Conservation (phyloP, 371 early-diverging fungal species). For the Mucor circinelloides region DNA sequence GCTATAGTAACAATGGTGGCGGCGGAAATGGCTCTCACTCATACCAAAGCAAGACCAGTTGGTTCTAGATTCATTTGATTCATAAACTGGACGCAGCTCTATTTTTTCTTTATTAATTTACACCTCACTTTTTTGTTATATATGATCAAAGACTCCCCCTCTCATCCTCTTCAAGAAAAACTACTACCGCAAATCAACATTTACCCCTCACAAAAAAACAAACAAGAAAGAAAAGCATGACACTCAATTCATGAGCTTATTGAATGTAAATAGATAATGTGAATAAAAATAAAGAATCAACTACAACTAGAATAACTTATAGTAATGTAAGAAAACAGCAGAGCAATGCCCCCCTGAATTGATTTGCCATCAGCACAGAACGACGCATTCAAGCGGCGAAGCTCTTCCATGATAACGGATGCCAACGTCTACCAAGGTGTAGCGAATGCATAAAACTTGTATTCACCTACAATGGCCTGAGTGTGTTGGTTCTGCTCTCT, state of each 20-base stretch:
- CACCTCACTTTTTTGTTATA: background rate
- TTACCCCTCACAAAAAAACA: background rate
- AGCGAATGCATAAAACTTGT: too few species aligned
- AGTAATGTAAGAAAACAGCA: background rate
- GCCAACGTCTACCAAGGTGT: too few species aligned
- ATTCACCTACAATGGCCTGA: too few species aligned
- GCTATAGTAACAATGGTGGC: slow-evolving; percentile 22
- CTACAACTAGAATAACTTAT: background rate
- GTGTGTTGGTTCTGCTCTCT: too few species aligned
- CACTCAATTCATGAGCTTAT: background rate
- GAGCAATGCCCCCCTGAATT: too few species aligned
- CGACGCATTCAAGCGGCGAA: background rate
- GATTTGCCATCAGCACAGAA: too few species aligned
- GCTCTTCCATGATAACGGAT: too few species aligned
- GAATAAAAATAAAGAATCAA: slow-evolving; percentile 1
- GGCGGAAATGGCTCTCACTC: slow-evolving; percentile 14
- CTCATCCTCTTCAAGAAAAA: background rate
- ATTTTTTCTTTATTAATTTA: background rate
- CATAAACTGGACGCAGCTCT: background rate
- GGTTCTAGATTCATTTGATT: slow-evolving; percentile 57
- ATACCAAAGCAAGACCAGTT: slow-evolving; percentile 63
- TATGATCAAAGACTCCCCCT: background rate
- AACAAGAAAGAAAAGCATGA: background rate
- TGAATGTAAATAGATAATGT: slow-evolving; percentile 1
- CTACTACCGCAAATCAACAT: background rate